A percentile compares a stretch with the other conserved stretches of the same genome.
These are phyloP conservation scores for Colletotrichum kahawae DNA, from an alignment of 2,329 filamentous ascomycete genomes.

Conservation along the genomic window DNA sequence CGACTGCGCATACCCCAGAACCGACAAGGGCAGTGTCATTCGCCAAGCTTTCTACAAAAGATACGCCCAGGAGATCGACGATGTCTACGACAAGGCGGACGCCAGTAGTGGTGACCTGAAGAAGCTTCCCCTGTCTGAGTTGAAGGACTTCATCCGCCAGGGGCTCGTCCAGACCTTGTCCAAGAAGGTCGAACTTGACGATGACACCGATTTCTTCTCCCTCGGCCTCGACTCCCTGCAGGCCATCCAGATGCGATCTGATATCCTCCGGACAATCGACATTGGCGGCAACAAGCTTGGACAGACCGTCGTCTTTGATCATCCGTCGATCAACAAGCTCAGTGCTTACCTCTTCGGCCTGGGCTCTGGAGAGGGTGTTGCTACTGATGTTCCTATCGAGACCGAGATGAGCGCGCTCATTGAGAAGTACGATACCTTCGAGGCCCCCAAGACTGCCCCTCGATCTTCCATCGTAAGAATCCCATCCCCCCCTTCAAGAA, in stretches of 20 bases:
- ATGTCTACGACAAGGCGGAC: conserved; percentile 36
- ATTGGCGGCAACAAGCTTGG: conserved; percentile 50
- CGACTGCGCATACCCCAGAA: conserved; percentile 46
- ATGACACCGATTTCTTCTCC: conserved; percentile 62
- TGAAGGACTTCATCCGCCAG: conserved; percentile 37
- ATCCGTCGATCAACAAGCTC: conserved; percentile 52
- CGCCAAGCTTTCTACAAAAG: conserved; percentile 34
- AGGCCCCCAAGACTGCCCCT: background rate
- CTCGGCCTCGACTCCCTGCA: conserved; percentile 64
- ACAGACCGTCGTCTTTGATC: conserved; percentile 65
- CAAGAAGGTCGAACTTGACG: conserved; percentile 27
- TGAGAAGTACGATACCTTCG: conserved; percentile 24
- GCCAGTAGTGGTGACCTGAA: conserved; percentile 20
- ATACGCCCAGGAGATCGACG: conserved; percentile 21
- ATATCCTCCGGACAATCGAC: conserved; percentile 56
- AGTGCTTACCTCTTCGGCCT: conserved; percentile 49
- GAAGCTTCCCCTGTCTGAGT: conserved; percentile 27
- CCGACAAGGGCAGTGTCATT: conserved; percentile 24
- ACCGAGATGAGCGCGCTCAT: conserved; percentile 30
- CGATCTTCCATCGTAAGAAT: background rate
- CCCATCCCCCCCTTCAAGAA: accelerated
- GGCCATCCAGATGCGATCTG: conserved; percentile 58
- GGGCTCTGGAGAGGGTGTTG: conserved; percentile 36
- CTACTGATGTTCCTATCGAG: conserved; percentile 31
- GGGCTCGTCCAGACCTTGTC: conserved; percentile 31